phyloP scores from a whole-genome alignment of 345 rosid genomes.

The Laguncularia racemosa region DNA sequence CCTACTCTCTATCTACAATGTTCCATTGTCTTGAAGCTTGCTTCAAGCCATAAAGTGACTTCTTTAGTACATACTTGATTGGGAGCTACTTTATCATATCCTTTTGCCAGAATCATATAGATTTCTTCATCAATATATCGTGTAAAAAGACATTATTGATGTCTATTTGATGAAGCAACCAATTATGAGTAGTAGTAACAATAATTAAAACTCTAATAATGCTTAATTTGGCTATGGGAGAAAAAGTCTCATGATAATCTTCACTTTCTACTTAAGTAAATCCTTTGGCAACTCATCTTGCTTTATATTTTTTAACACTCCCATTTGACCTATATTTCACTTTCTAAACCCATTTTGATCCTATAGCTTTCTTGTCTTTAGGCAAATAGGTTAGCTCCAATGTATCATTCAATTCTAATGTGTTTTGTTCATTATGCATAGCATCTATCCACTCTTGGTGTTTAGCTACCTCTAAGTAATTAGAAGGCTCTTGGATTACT shows the following conservation, averaged over 20 bases:
- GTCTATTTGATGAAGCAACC: not conserved
- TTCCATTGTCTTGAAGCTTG: not conserved
- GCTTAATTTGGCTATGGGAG: not conserved
- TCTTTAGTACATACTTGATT: not conserved
- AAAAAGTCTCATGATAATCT: not conserved
- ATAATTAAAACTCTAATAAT: not conserved
- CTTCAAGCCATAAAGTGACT: not conserved
- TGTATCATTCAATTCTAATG: not conserved
- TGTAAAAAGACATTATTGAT: not conserved
- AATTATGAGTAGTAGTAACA: not conserved
- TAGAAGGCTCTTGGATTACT: not conserved
- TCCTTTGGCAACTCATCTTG: not conserved
- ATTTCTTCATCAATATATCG: not conserved
- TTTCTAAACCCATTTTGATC: not conserved
- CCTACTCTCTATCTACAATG: too few relatives aligned
- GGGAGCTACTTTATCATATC: not conserved
- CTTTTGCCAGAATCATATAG: not conserved
- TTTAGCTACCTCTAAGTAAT: not conserved
- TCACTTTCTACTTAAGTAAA: not conserved
- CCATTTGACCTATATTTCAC: not conserved
- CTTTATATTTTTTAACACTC: not conserved
- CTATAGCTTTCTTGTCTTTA: not conserved
- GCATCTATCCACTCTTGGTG: not conserved
- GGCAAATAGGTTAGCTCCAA: not conserved
- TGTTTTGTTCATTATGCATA: not conserved